These are phyloP conservation scores for Zygosaccharomyces bisporus DNA, from an alignment of 805 yeast genomes.

Conservation along the genomic window DNA sequence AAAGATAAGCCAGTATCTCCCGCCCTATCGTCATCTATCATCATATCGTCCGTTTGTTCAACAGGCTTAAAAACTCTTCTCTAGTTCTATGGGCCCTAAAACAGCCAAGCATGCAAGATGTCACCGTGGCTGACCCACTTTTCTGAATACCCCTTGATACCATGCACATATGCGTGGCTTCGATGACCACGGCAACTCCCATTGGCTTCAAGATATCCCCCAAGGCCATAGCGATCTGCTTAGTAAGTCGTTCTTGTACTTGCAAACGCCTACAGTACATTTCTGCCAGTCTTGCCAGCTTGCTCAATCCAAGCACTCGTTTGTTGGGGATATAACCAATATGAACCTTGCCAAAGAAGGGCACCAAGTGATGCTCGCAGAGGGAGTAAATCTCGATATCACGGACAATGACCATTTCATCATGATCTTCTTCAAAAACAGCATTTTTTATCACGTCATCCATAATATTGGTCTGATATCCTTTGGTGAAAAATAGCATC, in stretches of 20 bases:
- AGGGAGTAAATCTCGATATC: slow-evolving; percentile 89
- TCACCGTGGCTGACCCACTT: slow-evolving; percentile 87
- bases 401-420: slow-evolving; percentile 96
- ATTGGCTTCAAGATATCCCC: slow-evolving; percentile 87
- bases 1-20: slow-evolving; percentile 18
- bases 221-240: slow-evolving; percentile 95
- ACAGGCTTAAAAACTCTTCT: slow-evolving; percentile 85
- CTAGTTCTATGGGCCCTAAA: slow-evolving; percentile 94
- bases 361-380: slow-evolving; percentile 97
- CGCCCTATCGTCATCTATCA: slow-evolving; percentile 1
- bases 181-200: slow-evolving; percentile 98
- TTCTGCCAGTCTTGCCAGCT: slow-evolving; percentile 92
- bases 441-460: slow-evolving; percentile 87
- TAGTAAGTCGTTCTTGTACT: slow-evolving; percentile 96
- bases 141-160: slow-evolving; percentile 97
- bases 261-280: slow-evolving; percentile 94
- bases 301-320: slow-evolving; percentile 86
- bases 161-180: slow-evolving; percentile 99
- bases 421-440: slow-evolving; percentile 96
- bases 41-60: slow-evolving; percentile 50
- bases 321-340: slow-evolving; percentile 97
- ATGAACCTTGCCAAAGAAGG: slow-evolving; percentile 94
- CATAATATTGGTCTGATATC: slow-evolving; percentile 89
- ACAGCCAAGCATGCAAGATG: slow-evolving; percentile 96
- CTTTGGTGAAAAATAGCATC: slow-evolving; percentile 91